Conservation (phyloP, 1,139 yeast species). For the Zygoascus sp. region DNA sequence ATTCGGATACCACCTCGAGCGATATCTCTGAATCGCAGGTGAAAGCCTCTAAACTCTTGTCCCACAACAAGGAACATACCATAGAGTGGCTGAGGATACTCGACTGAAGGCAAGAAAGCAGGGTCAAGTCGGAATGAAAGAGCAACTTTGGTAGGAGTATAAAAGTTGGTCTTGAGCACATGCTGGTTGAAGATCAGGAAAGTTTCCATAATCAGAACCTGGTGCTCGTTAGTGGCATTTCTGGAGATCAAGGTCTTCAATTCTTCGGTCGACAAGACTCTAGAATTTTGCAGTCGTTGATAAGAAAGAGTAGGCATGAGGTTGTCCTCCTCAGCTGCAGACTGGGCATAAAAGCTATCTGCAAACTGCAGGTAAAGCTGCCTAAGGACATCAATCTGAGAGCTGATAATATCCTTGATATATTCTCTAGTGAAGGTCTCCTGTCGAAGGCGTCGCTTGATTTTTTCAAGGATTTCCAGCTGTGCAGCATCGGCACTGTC, state of each 20-base stretch:
- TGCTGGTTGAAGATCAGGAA: constrained; percentile 80
- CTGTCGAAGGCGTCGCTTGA: constrained; percentile 85
- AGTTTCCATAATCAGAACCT: constrained; percentile 75
- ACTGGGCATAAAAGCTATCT: constrained; percentile 75
- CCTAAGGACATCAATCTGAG: constrained; percentile 67
- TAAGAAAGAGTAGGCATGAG: constrained; percentile 71
- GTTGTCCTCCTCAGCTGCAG: constrained; percentile 52
- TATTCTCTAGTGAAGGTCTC: constrained; percentile 89
- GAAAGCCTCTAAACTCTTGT: constrained; percentile 96
- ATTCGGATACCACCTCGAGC: constrained; percentile 98
- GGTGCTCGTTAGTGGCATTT: constrained; percentile 74
- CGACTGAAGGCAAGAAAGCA: constrained; percentile 71
- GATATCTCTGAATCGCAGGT: constrained; percentile 92
- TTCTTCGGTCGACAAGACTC: constrained; percentile 71
- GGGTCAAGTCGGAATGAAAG: constrained; percentile 89
- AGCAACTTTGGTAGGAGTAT: constrained; percentile 91
- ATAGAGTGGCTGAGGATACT: constrained; percentile 87
- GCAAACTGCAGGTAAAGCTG: constrained; percentile 91
- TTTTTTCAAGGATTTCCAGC: constrained; percentile 65
- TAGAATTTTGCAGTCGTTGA: constrained; percentile 77
- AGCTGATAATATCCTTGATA: constrained; percentile 70
- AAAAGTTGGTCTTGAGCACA: constrained; percentile 88
- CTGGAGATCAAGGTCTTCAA: constrained; percentile 64
- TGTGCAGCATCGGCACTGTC: constrained; percentile 60
- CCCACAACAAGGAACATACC: constrained; percentile 97